phyloP scores from a whole-genome alignment of 2,329 filamentous ascomycete genomes.

The Dactylellina leptospora region DNA sequence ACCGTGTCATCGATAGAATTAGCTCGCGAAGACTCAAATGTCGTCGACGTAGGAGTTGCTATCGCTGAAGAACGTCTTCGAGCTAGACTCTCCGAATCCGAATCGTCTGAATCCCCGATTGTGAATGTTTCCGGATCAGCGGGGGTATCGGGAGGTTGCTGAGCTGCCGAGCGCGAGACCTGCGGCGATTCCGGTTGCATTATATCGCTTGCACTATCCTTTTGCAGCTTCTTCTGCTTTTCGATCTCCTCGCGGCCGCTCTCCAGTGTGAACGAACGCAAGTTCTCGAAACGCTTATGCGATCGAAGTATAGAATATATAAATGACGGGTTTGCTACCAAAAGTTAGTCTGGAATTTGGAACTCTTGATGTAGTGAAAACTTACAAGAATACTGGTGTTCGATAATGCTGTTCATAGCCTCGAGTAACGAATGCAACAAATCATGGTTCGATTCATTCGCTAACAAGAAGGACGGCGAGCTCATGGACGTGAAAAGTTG shows the following conservation, averaged over 20 bases:
- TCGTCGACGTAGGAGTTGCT: constrained; percentile 38
- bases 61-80: constrained; percentile 58
- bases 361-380: constrained; percentile 23
- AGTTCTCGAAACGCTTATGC: constrained; percentile 81
- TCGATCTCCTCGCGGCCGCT: constrained; percentile 92
- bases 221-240: constrained; percentile 74
- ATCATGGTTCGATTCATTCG: constrained; percentile 88
- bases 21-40: constrained; percentile 70
- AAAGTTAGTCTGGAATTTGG: constrained; percentile 52
- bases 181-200: constrained; percentile 38
- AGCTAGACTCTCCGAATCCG: constrained; percentile 66
- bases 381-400: constrained; percentile 83
- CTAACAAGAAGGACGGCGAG: constrained; percentile 86
- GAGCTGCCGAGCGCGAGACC: constrained; percentile 2
- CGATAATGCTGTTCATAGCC: constrained; percentile 86
- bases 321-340: constrained; percentile 78
- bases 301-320: constrained; percentile 81
- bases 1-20: constrained; percentile 77
- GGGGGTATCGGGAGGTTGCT: constrained; percentile 22
- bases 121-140: constrained; percentile 72
- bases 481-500: constrained; percentile 93
- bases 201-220: constrained; percentile 66
- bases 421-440: constrained; percentile 84
- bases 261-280: constrained; percentile 88
- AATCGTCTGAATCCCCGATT: constrained; percentile 83